Evolutionary conservation across 2,329 filamentous ascomycete species (phyloP).

Genomic region (Fulvia fulva): DNA sequence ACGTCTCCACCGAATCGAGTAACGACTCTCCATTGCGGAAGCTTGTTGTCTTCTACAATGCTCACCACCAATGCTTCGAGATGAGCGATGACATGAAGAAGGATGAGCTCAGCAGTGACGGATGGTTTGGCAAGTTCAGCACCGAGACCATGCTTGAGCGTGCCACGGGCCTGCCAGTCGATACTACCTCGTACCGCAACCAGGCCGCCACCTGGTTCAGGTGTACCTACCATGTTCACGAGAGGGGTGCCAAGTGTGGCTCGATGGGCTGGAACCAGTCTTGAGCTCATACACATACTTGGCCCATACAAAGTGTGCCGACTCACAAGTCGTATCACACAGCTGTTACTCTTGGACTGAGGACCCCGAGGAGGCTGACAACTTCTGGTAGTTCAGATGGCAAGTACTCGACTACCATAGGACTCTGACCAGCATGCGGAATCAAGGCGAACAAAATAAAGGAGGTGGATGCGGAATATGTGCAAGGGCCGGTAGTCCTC

Average conservation of each 20-base stretch:
- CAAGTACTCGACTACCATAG: too few relatives aligned
- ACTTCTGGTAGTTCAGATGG: too few relatives aligned
- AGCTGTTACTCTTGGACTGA: too few relatives aligned
- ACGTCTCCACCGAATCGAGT: background rate
- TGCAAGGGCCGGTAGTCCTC: too few relatives aligned
- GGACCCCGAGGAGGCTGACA: too few relatives aligned
- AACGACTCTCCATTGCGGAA: background rate
- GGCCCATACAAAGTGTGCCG: too few relatives aligned
- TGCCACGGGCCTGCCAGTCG: background rate
- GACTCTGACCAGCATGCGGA: too few relatives aligned
- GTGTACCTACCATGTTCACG: background rate
- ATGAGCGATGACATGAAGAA: background rate
- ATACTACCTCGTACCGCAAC: background rate
- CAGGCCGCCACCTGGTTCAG: background rate
- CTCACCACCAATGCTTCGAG: background rate
- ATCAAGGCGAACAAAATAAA: too few relatives aligned
- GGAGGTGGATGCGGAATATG: too few relatives aligned
- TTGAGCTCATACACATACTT: too few relatives aligned
- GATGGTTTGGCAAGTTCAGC: background rate
- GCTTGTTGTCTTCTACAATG: background rate
- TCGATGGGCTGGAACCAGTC: background rate
- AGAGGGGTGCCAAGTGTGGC: background rate
- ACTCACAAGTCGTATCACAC: too few relatives aligned
- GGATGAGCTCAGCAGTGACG: background rate
- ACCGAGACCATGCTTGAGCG: background rate